Base-by-base conservation (phyloP, 2,329 filamentous ascomycete genomes). In the Neocatenulostroma microsporum region DNA sequence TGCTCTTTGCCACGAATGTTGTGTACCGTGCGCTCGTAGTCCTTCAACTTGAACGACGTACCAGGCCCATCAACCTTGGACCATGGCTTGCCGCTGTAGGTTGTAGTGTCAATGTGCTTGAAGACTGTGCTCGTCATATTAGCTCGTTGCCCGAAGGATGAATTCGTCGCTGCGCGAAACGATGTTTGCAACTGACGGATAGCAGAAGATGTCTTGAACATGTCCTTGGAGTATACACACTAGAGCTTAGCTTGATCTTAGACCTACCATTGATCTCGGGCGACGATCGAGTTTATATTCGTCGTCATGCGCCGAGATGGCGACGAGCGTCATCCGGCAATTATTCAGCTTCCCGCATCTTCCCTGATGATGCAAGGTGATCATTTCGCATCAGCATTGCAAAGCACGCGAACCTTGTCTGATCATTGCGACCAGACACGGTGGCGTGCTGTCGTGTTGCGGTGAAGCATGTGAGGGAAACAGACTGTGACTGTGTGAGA, bases 21-120 rank as follows among this genome's bases (percentile, higher is more conserved):
- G 52, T 68, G 51, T 0, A 81, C 74, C 2, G 64, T 48, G 10
- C 69, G 68, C 13, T 62, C 51, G 43, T 68, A 59, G 21, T 68
- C 62, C 21, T 56, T 58, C 11, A 71, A 59, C 15, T 56, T 57
- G 60, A 70, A 81, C 4, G 73, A 77, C n/a, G 60, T 61, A 12
- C 67, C 70, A 27, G 72, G 69, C 0, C 68, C 70, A 52, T 82
- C 78, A 25, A 82, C 78, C 50, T 82, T 82, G 48, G 62, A 54
- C 78, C 78, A 82, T 1, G 77, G 73, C 52, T 76, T 76, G 36
- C 55, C 54, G 13, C 44, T 40, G 39, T 56, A 46, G 61, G 69
- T 68, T 12, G 63, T 50, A 1, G 68, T 62, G 53, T 82, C 77
- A 44, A 80, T 75, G 58, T 81, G 76, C 41, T 69, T 69, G 62